Evolutionary conservation across 179 eudicot genomes (phyloP).

Genomic region (Sideroxylon spinosum): DNA sequence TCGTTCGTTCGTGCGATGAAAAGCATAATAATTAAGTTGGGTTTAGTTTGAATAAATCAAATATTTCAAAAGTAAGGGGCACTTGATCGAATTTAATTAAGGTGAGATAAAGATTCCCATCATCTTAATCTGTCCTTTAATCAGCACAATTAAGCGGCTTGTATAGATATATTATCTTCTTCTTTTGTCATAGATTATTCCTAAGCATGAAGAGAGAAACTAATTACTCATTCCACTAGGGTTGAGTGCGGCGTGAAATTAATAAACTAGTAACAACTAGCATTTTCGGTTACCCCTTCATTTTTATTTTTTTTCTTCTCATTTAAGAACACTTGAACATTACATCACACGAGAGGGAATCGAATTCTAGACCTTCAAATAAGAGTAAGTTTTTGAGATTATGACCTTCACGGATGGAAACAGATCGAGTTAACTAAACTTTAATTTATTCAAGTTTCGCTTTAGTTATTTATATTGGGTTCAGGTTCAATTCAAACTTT

Average conservation of each 20-base stretch:
- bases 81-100: not conserved
- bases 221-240: slow-evolving; percentile 6
- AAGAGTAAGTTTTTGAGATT: no score
- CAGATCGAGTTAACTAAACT: no score
- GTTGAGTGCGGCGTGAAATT: not conserved
- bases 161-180: not conserved
- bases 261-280: not conserved
- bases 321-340: no score
- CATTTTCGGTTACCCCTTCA: no score
- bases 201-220: slow-evolving; percentile 2
- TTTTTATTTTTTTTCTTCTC: no score
- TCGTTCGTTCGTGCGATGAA: slow-evolving; percentile 6
- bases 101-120: not conserved
- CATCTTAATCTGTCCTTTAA: not conserved
- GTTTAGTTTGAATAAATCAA: not conserved
- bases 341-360: no score
- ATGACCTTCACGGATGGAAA: no score
- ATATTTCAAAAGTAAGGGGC: not conserved
- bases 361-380: no score
- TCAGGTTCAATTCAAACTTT: no score
- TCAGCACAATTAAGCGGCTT: not conserved
- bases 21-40: not conserved
- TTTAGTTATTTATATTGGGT: no score
- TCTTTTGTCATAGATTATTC: not conserved
- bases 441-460: no score